Evolutionary conservation across 2,329 filamentous ascomycete species (phyloP).

Genomic region (Aspergillus intermedius): DNA sequence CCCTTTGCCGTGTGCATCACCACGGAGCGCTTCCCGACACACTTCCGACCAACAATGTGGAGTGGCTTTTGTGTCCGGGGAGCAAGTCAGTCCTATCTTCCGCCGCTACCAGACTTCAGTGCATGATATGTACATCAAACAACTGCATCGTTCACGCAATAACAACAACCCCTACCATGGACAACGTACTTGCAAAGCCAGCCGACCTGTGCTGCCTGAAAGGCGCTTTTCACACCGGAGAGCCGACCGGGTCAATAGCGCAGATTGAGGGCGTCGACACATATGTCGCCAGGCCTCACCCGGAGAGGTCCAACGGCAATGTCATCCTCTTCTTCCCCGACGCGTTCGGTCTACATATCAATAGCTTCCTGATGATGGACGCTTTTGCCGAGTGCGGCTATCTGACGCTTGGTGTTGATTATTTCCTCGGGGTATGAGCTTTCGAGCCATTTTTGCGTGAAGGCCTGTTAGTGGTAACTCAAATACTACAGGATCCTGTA

Average conservation of each 20-base stretch:
- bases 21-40: background rate
- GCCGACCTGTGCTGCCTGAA: constrained; percentile 31
- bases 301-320: constrained; percentile 33
- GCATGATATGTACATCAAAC: too few relatives aligned
- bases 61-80: too few relatives aligned
- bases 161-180: background rate
- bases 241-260: constrained; percentile 29
- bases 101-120: too few relatives aligned
- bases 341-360: constrained; percentile 41
- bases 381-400: constrained; percentile 42
- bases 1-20: background rate
- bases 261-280: constrained; percentile 33
- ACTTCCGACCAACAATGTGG: background rate
- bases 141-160: background rate
- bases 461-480: background rate
- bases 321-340: constrained; percentile 44
- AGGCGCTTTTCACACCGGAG: constrained; percentile 36
- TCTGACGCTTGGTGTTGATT: constrained; percentile 39
- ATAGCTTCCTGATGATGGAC: constrained; percentile 43
- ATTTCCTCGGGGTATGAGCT: constrained; percentile 37
- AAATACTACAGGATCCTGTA: constrained; percentile 34
- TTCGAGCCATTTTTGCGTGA: background rate
- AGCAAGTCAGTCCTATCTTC: too few relatives aligned
- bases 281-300: constrained; percentile 28
- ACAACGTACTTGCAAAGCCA: constrained; percentile 21